These are phyloP conservation scores for Blastobotrys americana DNA, from an alignment of 805 yeast genomes.

Conservation along the genomic window DNA sequence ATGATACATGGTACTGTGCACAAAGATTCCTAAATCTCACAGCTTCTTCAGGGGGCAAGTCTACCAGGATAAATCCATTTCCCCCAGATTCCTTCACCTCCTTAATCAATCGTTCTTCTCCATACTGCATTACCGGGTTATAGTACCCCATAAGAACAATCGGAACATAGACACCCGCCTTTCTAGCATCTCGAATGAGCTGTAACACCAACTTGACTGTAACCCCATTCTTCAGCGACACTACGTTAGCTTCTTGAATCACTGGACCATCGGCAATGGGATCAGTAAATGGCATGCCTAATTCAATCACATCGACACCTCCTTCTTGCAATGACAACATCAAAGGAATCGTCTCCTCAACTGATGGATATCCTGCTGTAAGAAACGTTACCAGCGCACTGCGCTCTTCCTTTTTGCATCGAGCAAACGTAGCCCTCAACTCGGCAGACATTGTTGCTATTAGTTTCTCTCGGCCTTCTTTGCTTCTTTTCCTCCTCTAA, in stretches of 20 bases:
- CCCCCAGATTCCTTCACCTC: slow-evolving; percentile 88
- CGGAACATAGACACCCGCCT: slow-evolving; percentile 79
- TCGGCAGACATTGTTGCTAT: slow-evolving; percentile 47
- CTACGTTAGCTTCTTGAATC: slow-evolving; percentile 74
- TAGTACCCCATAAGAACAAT: slow-evolving; percentile 95
- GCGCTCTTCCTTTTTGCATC: slow-evolving; percentile 58
- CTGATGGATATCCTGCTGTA: slow-evolving; percentile 89
- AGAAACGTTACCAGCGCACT: slow-evolving; percentile 85
- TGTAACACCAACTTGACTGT: slow-evolving; percentile 64
- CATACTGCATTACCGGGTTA: slow-evolving; percentile 85
- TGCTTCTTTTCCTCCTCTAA: too few relatives aligned
- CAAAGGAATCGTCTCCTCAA: slow-evolving; percentile 82
- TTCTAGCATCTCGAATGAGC: slow-evolving; percentile 67
- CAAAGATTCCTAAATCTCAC: slow-evolving; percentile 72
- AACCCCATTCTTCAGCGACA: slow-evolving; percentile 78
- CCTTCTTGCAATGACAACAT: slow-evolving; percentile 86
- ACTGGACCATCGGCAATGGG: slow-evolving; percentile 99
- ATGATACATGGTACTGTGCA: slow-evolving; percentile 60
- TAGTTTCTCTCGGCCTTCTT: too few relatives aligned
- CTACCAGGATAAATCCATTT: slow-evolving; percentile 90
- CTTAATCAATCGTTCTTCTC: slow-evolving; percentile 73
- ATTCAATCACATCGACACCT: slow-evolving; percentile 90
- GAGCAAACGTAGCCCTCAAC: slow-evolving; percentile 51
- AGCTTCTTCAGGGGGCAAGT: slow-evolving; percentile 97
- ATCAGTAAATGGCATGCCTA: slow-evolving; percentile 95